phyloP scores from a whole-genome alignment of 768 basidiomycete species.

The Tylopilus cervinicoccineus region DNA sequence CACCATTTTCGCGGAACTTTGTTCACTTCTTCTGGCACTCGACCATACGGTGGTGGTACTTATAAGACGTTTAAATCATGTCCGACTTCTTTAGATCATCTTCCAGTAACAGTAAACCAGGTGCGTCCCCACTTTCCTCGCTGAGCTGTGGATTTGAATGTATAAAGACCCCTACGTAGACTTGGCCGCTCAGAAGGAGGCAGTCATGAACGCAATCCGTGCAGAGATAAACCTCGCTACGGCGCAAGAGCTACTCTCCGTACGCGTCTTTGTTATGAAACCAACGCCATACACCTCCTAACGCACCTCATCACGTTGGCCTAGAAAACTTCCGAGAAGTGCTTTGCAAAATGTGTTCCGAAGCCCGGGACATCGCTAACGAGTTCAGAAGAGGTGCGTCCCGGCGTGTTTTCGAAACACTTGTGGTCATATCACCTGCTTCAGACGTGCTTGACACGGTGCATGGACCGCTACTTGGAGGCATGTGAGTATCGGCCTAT shows the following conservation, averaged over 20 bases:
- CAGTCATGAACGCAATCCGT: slow-evolving; percentile 58
- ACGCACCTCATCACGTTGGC: background rate
- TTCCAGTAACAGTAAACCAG: slow-evolving; percentile 24
- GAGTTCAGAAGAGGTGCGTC: slow-evolving; percentile 63
- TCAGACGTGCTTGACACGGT: slow-evolving; percentile 71
- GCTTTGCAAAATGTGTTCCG: slow-evolving; percentile 70
- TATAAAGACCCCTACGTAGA: slow-evolving; percentile 20
- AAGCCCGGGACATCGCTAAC: slow-evolving; percentile 72
- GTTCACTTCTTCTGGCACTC: background rate
- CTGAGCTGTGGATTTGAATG: background rate
- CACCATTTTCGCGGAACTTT: background rate
- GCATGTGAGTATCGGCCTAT: slow-evolving; percentile 55
- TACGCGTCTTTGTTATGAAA: slow-evolving; percentile 24
- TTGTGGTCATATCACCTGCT: background rate
- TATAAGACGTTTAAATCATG: slow-evolving; percentile 38
- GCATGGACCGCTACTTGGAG: slow-evolving; percentile 81
- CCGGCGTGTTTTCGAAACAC: background rate
- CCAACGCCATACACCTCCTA: background rate
- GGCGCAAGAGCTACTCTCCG: slow-evolving; percentile 80
- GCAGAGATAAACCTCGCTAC: slow-evolving; percentile 69
- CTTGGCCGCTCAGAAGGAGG: slow-evolving; percentile 36
- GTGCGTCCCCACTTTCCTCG: slow-evolving; percentile 4
- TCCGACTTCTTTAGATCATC: slow-evolving; percentile 50
- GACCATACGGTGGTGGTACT: background rate
- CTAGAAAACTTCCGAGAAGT: slow-evolving; percentile 78